Base-by-base conservation (phyloP, 805 yeast species). In the Schizosaccharomyces osmophilus region DNA sequence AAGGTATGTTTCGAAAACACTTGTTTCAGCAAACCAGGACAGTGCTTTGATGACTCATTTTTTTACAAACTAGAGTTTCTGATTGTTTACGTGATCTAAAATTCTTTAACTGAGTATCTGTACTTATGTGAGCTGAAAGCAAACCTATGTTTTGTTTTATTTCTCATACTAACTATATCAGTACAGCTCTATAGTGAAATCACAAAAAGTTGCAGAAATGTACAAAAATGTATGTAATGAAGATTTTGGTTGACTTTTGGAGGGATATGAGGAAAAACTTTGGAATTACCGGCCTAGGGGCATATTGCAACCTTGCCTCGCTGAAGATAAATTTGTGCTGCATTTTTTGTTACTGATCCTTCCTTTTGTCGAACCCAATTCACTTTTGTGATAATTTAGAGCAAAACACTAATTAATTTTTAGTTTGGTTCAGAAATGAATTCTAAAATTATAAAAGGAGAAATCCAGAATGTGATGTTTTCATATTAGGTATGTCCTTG, bases 1-100 rank as follows among this genome's bases (percentile, higher is more conserved):
- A 45, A 11, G 22, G 51, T 45, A 45, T 11, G 51, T 45, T n/a
- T 15, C 24, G 1, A 2, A 9, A 45, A 2, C 24, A 17, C 8
- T 11, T 36, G 41, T 11, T 1, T 36, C 26, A 45, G 51, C 22
- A 19, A 24, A 24, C 13, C 22, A 19, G 2, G 22, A n/a, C 51
- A 19, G 51, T 19, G 22, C 51, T 45, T 45, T 45, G 51, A 45
- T 45, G 51, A 45, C 51, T 24, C 22, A 19, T 51, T 51, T 51
- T 51, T 51, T 17, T 24, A 51, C 57, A 51, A 51, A 51, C 57
- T 51, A 51, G 57, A 51, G 57, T 51, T 51, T 51, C 36, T 51
- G 57, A 51, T 51, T 51, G 26, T 17, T 24, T 24, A 51, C 51
- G 26, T 51, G 57, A 51, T 51, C 36, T 51, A 22, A 51, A 51